Conservation (phyloP, 2,329 filamentous ascomycete species). For the Exophiala phaeomuriformis region DNA sequence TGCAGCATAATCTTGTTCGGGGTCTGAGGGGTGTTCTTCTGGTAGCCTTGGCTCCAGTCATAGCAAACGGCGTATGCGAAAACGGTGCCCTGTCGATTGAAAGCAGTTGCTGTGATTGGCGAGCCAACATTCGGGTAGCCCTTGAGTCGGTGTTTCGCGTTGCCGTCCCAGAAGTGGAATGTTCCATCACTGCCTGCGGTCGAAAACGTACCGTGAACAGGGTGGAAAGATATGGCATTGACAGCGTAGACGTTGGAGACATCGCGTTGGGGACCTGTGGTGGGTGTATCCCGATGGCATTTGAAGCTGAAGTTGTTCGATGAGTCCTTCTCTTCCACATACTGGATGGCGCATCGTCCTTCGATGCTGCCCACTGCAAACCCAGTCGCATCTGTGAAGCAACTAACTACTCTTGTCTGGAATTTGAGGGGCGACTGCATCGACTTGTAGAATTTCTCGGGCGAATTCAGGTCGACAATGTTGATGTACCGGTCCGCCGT, state of each 20-base stretch:
- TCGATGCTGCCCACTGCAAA: constrained; percentile 97
- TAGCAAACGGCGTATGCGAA: constrained; percentile 90
- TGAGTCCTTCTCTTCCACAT: constrained; percentile 91
- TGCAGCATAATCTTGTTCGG: constrained; percentile 82
- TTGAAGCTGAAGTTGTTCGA: constrained; percentile 97
- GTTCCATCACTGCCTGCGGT: constrained; percentile 93
- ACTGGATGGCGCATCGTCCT: constrained; percentile 94
- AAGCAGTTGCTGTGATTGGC: constrained; percentile 83
- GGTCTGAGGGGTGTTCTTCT: constrained; percentile 62
- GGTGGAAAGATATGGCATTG: constrained; percentile 97
- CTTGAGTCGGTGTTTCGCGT: constrained; percentile 80
- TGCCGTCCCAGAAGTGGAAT: constrained; percentile 73
- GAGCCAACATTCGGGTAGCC: constrained; percentile 80
- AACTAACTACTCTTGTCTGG: constrained; percentile 93
- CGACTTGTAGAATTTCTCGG: constrained; percentile 89
- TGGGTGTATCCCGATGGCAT: constrained; percentile 79
- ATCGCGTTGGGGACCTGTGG: constrained; percentile 49
- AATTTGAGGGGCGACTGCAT: constrained; percentile 94
- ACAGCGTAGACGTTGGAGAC: constrained; percentile 86
- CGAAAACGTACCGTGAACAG: constrained; percentile 93
- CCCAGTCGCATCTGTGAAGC: constrained; percentile 83
- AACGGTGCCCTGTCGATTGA: constrained; percentile 76
- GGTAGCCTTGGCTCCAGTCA: constrained; percentile 97
- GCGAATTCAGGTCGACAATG: constrained; percentile 82
- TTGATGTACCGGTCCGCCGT: constrained; percentile 96